phyloP scores from a whole-genome alignment of 805 yeast genomes.

The Dipodascopsis uninucleata region DNA sequence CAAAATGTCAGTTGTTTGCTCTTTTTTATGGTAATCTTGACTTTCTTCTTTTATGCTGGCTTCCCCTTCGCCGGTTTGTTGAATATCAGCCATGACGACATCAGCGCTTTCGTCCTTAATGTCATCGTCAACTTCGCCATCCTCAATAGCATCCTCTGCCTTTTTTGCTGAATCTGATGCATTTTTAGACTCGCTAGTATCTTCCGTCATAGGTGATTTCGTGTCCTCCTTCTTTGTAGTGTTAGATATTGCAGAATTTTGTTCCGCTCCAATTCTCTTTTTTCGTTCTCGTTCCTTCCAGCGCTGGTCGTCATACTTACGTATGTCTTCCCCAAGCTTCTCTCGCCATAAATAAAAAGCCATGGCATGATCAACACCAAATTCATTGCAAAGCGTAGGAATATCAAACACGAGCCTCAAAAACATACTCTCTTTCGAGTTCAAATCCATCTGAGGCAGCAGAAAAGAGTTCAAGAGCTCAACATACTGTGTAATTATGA shows the following conservation, averaged over 20 bases:
- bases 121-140: slow-evolving; percentile 39
- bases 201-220: background rate
- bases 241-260: background rate
- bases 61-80: background rate
- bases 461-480: slow-evolving; percentile 56
- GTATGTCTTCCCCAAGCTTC: slow-evolving; percentile 35
- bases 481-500: slow-evolving; percentile 62
- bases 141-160: slow-evolving; percentile 4
- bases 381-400: slow-evolving; percentile 31
- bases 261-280: slow-evolving; percentile 6
- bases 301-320: slow-evolving; percentile 28
- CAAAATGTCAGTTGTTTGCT: slow-evolving; percentile 5
- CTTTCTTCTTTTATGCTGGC: too few relatives aligned
- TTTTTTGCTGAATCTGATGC: background rate
- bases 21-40: slow-evolving; percentile 25
- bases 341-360: slow-evolving; percentile 75
- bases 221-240: background rate
- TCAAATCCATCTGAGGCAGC: slow-evolving; percentile 27
- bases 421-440: slow-evolving; percentile 2
- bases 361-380: slow-evolving; percentile 46
- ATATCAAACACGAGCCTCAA: slow-evolving; percentile 17
- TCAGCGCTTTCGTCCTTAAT: slow-evolving; percentile 62
- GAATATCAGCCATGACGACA: slow-evolving; percentile 32
- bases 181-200: slow-evolving; percentile 3
- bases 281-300: slow-evolving; percentile 22